A percentile compares a stretch with the other conserved stretches of the same genome.
Conservation (phyloP, 2,329 filamentous ascomycete species). For the Clarireedia hainanense region DNA sequence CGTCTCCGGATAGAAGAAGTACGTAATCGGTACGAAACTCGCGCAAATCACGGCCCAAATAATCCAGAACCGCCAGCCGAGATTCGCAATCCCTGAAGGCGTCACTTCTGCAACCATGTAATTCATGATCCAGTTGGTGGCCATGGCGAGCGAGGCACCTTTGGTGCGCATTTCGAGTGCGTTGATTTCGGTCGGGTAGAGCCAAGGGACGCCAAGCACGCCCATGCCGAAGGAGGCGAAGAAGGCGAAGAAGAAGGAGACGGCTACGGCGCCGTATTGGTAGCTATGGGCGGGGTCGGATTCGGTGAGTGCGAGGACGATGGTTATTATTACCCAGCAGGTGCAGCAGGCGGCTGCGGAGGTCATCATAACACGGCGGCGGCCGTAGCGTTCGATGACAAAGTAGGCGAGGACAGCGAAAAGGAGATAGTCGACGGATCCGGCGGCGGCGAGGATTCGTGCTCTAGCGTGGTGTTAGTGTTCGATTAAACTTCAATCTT, state of each 20-base stretch:
- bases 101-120: slow-evolving; percentile 36
- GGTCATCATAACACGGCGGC: slow-evolving; percentile 58
- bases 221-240: slow-evolving; percentile 45
- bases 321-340: slow-evolving; percentile 36
- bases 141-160: slow-evolving; percentile 45
- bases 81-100: slow-evolving; percentile 29
- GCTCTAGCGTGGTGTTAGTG: slow-evolving; percentile 22
- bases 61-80: slow-evolving; percentile 32
- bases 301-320: slow-evolving; percentile 25
- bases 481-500: too few relatives aligned
- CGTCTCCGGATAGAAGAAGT: slow-evolving; percentile 46
- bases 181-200: slow-evolving; percentile 51
- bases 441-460: slow-evolving; percentile 38
- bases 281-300: slow-evolving; percentile 24
- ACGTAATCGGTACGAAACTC: slow-evolving; percentile 34
- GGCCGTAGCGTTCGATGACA: slow-evolving; percentile 46
- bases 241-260: slow-evolving; percentile 40
- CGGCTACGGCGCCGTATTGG: slow-evolving; percentile 41
- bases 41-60: slow-evolving; percentile 31
- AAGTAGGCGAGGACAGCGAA: slow-evolving; percentile 30
- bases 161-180: slow-evolving; percentile 44
- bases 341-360: slow-evolving; percentile 35
- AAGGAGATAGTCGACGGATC: slow-evolving; percentile 40
- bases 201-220: slow-evolving; percentile 28
- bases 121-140: slow-evolving; percentile 45